A percentile compares a stretch with the other conserved stretches of the same genome.
Conservation (phyloP, 2,329 filamentous ascomycete genomes). For the Macrophomina pseudophaseolina region DNA sequence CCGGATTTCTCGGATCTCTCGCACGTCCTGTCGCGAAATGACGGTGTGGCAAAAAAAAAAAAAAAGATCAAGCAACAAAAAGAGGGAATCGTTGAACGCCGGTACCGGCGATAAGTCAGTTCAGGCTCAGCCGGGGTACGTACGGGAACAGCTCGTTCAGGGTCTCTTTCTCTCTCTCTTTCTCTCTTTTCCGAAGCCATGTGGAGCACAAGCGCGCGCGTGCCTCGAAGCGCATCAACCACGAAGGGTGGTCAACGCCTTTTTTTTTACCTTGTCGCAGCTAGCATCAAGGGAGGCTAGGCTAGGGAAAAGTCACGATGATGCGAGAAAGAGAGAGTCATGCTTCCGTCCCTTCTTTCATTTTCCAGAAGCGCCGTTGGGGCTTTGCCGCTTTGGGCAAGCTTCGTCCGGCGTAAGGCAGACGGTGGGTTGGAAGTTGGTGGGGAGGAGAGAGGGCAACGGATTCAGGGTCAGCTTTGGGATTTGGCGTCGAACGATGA, state of each 20-base stretch:
- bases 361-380: neutral
- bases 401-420: neutral
- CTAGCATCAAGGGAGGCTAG: no score
- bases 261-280: no score
- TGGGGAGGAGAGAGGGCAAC: neutral
- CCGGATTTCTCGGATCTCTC: neutral
- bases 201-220: no score
- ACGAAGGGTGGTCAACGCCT: no score
- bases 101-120: no score
- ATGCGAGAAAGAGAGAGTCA: neutral
- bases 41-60: slow-evolving; percentile 19
- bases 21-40: slow-evolving; percentile 12
- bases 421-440: neutral
- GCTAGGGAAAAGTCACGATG: no score
- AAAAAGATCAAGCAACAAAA: neutral
- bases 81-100: neutral
- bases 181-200: no score
- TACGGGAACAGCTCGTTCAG: neutral
- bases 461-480: neutral
- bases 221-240: no score
- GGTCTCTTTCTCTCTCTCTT: neutral
- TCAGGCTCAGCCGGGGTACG: neutral
- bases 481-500: neutral
- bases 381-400: neutral
- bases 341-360: neutral